These are phyloP conservation scores for Kodamaea ohmeri DNA, from an alignment of 1,139 yeast genomes.

Conservation along the genomic window DNA sequence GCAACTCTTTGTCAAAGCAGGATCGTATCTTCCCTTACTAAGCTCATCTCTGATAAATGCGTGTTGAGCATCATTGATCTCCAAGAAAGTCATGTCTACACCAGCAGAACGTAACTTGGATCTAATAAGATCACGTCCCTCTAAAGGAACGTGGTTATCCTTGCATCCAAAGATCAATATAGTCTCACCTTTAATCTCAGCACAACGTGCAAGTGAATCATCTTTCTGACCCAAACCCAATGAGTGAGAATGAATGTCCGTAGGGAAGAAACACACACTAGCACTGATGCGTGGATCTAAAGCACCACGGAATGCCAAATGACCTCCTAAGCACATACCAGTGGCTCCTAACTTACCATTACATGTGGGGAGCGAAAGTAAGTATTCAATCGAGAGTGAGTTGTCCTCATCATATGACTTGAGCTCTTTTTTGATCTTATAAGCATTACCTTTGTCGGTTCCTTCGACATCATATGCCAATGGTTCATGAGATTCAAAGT, in stretches of 20 bases:
- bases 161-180: constrained; percentile 73
- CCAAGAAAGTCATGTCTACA: constrained; percentile 68
- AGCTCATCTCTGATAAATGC: constrained; percentile 79
- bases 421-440: constrained; percentile 65
- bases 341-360: constrained; percentile 77
- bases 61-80: constrained; percentile 77
- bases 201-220: constrained; percentile 59
- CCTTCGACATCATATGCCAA: constrained; percentile 71
- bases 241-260: constrained; percentile 69
- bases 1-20: constrained; percentile 69
- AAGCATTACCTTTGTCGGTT: constrained; percentile 70
- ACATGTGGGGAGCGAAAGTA: constrained; percentile 57
- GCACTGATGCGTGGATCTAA: constrained; percentile 65
- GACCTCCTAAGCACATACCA: constrained; percentile 89
- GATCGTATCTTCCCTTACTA: constrained; percentile 77
- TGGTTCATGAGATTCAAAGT: constrained; percentile 62
- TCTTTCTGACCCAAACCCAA: constrained; percentile 63
- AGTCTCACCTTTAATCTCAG: constrained; percentile 57
- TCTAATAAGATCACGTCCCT: constrained; percentile 73
- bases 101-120: constrained; percentile 55
- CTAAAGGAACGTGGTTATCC: constrained; percentile 79
- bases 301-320: constrained; percentile 71
- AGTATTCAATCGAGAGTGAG: constrained; percentile 60
- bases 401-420: constrained; percentile 77
- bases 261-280: constrained; percentile 75